A percentile compares a stretch with the other conserved stretches of the same genome.
Conservation (phyloP, 495 filamentous ascomycete genomes). For the Aspergillus ostianus region DNA sequence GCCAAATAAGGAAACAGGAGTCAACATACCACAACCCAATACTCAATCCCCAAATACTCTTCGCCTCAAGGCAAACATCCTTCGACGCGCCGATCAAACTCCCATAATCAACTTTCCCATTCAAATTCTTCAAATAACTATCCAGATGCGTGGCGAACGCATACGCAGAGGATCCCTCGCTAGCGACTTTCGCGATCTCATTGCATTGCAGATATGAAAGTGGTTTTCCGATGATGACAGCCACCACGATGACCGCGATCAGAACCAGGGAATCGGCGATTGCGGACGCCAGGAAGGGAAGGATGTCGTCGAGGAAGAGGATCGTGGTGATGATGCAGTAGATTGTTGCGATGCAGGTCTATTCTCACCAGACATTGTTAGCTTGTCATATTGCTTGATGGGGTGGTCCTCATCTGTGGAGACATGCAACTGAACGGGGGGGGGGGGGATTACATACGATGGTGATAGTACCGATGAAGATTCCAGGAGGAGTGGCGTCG, state of each 20-base stretch:
- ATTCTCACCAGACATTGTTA: constrained; percentile 3
- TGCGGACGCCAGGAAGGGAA: constrained; percentile 67
- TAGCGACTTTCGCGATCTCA: constrained; percentile 41
- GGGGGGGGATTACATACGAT: constrained; percentile 60
- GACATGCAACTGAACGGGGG: not conserved
- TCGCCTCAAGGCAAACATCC: constrained; percentile 78
- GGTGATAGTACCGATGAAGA: constrained; percentile 73
- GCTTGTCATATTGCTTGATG: not conserved
- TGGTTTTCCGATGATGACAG: constrained; percentile 75
- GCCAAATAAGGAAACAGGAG: not conserved
- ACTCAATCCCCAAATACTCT: constrained; percentile 83
- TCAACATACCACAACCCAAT: constrained; percentile 70
- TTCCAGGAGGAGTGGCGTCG: constrained; percentile 61
- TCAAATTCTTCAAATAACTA: constrained; percentile 37
- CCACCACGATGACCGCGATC: constrained; percentile 67
- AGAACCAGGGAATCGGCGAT: constrained; percentile 66
- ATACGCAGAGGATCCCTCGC: constrained; percentile 39
- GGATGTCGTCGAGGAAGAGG: constrained; percentile 71
- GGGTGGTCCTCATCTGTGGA: not conserved
- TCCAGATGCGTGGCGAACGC: constrained; percentile 45
- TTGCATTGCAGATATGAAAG: constrained; percentile 75
- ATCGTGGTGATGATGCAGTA: constrained; percentile 74
- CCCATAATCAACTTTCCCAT: constrained; percentile 49
- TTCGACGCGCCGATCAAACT: constrained; percentile 64
- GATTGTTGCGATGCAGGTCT: constrained; percentile 74